Base-by-base conservation (phyloP, 176 grass and related monocot species). In the Musa troglodytarum region DNA sequence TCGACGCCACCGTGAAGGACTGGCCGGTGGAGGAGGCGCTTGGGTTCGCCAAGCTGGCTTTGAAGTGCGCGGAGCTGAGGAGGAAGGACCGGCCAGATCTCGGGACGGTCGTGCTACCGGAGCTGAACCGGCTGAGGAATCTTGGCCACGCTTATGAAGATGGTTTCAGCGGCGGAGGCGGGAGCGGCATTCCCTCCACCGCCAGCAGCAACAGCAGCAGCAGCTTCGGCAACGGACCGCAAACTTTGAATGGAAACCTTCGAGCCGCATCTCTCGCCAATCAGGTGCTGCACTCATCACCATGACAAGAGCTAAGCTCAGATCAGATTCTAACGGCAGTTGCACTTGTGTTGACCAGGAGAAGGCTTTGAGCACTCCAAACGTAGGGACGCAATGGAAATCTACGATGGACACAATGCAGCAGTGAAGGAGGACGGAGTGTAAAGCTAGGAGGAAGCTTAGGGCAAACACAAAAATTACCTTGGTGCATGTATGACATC, bases 101-200 rank as follows among this genome's bases (percentile, higher is more conserved):
- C 22, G 87, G 64, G 52, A 96, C 92, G 14, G 89, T 96, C 53
- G 72, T 96, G 1, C 75, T 96, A 73, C 92, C 92, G 53, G 92
- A 89, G 87, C 87, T 92, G 81, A 96, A 96, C 78, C 66, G 89
- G 28, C 82, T 96, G 19, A 92, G 92, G 76, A 96, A 96, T 76
- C 86, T 92, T 49, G 87, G 89, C 29, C 80, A 86, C 66, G 82
- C 80, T 49, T 89, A 92, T 68, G 85, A 92, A 14, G 53, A 34
- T 0, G 49, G 80, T 28, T 19, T 24, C 20, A 65, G 25, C 53
- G 15, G 11, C 63, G 15, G 17, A 53, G 50, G 74, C 25, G 65
- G 24, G 16, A 2, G 67, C 67, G 28, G 26, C 4, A 69, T 16
- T 69, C 2, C 19, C 29, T 50, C 26, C 13, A 9, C 8, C 9